A percentile compares a stretch with the other conserved stretches of the same genome.
These are phyloP conservation scores for Solanum phureja DNA, from an alignment of 257 asterid species.

Conservation along the genomic window DNA sequence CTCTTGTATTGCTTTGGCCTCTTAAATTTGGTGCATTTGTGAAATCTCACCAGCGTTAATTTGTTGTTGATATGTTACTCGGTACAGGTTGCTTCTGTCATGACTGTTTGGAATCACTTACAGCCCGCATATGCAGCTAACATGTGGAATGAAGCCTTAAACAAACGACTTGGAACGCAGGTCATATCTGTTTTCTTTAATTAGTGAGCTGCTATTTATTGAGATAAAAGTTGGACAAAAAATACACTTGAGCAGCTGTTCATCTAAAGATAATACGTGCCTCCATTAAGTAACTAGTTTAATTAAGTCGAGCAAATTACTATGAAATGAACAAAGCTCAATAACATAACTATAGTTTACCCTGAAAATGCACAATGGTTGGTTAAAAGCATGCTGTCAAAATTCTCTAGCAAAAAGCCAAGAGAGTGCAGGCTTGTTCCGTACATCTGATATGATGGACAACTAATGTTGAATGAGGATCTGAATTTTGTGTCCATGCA, in stretches of 20 bases:
- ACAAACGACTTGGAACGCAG: slow-evolving; percentile 88
- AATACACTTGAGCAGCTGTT: not conserved
- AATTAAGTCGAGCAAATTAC: not conserved
- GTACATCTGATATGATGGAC: not conserved
- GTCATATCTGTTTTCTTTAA: slow-evolving; percentile 17
- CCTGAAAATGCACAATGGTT: not conserved
- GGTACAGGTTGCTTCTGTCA: slow-evolving; percentile 76
- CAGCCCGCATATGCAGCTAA: slow-evolving; percentile 79
- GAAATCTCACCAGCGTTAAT: not conserved
- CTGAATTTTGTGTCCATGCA: slow-evolving; percentile 15
- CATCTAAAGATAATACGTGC: not conserved
- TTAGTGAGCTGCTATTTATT: not conserved
- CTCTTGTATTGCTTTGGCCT: not conserved
- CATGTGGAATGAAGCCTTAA: slow-evolving; percentile 92
- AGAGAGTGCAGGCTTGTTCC: not conserved
- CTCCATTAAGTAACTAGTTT: not conserved
- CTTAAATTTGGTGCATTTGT: not conserved
- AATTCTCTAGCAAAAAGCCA: not conserved
- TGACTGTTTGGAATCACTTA: slow-evolving; percentile 81
- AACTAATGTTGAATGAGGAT: not conserved
- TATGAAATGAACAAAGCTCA: not conserved
- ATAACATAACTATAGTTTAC: not conserved
- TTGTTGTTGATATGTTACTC: slow-evolving; percentile 1
- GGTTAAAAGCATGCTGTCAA: not conserved
- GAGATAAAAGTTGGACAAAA: not conserved